phyloP scores from a whole-genome alignment of 2,329 filamentous ascomycete genomes.

The Periconia sp. region DNA sequence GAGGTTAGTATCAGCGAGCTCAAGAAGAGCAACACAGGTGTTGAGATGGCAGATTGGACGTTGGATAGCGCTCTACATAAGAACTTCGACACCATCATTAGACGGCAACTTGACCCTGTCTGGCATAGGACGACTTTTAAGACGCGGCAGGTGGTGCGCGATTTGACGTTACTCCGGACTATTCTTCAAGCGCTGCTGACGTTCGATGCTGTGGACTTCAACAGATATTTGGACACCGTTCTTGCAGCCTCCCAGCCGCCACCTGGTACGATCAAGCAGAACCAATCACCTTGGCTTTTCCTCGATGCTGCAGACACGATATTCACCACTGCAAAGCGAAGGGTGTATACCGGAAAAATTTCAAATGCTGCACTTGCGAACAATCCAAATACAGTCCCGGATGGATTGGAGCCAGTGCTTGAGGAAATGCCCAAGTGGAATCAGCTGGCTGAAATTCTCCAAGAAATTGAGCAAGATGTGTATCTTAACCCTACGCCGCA shows the following conservation, averaged over 20 bases:
- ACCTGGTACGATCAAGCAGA: constrained; percentile 84
- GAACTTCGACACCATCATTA: constrained; percentile 88
- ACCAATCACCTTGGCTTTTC: constrained; percentile 94
- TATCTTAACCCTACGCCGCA: constrained; percentile 79
- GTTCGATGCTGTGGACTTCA: constrained; percentile 88
- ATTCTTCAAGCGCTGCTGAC: constrained; percentile 82
- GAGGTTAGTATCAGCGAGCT: constrained; percentile 93
- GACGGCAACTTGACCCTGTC: constrained; percentile 90
- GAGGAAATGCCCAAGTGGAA: constrained; percentile 97
- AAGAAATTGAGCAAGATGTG: constrained; percentile 90
- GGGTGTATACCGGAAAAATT: constrained; percentile 81
- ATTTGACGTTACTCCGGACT: constrained; percentile 80
- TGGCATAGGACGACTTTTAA: constrained; percentile 97
- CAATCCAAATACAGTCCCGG: constrained; percentile 54
- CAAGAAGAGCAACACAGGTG: constrained; percentile 84
- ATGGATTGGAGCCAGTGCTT: constrained; percentile 78
- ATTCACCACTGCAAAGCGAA: constrained; percentile 84
- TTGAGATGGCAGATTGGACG: constrained; percentile 98
- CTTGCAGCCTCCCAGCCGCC: constrained; percentile 88
- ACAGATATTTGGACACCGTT: constrained; percentile 93
- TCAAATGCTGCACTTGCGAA: constrained; percentile 61
- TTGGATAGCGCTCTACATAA: constrained; percentile 89
- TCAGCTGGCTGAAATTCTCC: constrained; percentile 84
- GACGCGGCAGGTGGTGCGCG: constrained; percentile 91
- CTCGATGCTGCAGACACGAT: constrained; percentile 93